Evolutionary conservation across 495 filamentous ascomycete species (phyloP).

Genomic region (Penicillium roqueforti): DNA sequence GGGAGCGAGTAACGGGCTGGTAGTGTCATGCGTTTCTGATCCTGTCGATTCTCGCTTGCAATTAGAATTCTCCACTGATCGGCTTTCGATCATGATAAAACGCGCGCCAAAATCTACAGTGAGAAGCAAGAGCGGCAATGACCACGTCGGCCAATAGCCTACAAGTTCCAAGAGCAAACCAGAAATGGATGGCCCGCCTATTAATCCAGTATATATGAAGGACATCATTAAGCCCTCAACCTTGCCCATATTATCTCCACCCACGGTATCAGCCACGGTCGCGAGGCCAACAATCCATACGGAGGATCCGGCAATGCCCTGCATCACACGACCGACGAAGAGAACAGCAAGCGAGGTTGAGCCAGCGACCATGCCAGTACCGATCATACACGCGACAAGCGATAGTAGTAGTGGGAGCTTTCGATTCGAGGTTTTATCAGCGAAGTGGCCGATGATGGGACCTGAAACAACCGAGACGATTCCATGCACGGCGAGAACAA

Average conservation of each 20-base stretch:
- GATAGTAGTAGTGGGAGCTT: constrained; percentile 9
- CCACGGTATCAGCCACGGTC: constrained; percentile 20
- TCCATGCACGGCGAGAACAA: constrained; percentile 15
- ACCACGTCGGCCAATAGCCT: constrained; percentile 28
- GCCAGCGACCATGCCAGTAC: constrained; percentile 3
- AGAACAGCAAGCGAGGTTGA: constrained; percentile 5
- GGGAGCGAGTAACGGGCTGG: neutral
- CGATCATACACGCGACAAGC: constrained; percentile 2
- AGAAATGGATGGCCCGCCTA: constrained; percentile 22
- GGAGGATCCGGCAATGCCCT: constrained; percentile 18
- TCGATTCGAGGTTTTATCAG: constrained; percentile 17
- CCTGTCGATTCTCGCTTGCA: neutral
- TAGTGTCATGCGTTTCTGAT: neutral
- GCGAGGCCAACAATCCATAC: constrained; percentile 31
- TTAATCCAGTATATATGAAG: constrained; percentile 16
- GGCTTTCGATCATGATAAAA: constrained; percentile 23
- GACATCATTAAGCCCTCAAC: constrained; percentile 18
- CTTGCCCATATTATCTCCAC: constrained; percentile 16
- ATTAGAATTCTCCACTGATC: neutral
- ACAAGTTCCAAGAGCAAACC: constrained; percentile 17
- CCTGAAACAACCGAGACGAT: constrained; percentile 12
- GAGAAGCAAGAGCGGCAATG: constrained; percentile 16
- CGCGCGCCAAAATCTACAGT: constrained; percentile 19
- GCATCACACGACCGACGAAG: constrained; percentile 18
- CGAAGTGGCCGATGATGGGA: constrained; percentile 20